These are phyloP conservation scores for Royoungia palumana DNA, from an alignment of 768 basidiomycete species.

Conservation along the genomic window DNA sequence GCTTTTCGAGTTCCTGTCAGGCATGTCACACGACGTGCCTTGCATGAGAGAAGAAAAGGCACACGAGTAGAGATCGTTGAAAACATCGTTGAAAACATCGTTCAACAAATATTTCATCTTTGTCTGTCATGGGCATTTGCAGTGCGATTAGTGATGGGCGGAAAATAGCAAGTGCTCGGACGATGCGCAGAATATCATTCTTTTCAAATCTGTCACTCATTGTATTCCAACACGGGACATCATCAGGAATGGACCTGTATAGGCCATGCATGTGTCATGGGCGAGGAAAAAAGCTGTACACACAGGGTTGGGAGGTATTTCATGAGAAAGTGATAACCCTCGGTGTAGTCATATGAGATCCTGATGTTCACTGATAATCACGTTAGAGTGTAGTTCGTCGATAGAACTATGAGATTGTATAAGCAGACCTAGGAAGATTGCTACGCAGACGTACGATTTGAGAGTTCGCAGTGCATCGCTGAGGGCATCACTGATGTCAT, in stretches of 20 bases:
- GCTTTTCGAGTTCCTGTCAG: slow-evolving; percentile 86
- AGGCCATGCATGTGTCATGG: slow-evolving; percentile 40
- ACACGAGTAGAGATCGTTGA: slow-evolving; percentile 86
- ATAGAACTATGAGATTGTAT: too few relatives aligned
- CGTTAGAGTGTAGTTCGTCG: too few relatives aligned
- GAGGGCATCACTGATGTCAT: too few relatives aligned
- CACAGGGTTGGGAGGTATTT: slow-evolving; percentile 83
- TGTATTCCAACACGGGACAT: slow-evolving; percentile 32
- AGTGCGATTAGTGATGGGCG: slow-evolving; percentile 95
- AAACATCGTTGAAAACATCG: too few relatives aligned
- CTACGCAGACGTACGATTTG: too few relatives aligned
- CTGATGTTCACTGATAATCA: too few relatives aligned
- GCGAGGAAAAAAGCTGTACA: slow-evolving; percentile 40
- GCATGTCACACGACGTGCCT: slow-evolving; percentile 1
- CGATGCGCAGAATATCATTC: slow-evolving; percentile 91
- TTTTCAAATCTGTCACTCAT: slow-evolving; percentile 78
- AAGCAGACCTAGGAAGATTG: too few relatives aligned
- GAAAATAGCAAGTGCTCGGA: slow-evolving; percentile 91
- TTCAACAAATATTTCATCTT: slow-evolving; percentile 96
- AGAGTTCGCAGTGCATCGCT: too few relatives aligned
- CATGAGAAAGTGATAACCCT: slow-evolving; percentile 97
- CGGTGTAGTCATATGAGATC: slow-evolving; percentile 96
- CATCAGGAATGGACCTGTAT: slow-evolving; percentile 34
- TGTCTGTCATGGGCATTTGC: slow-evolving; percentile 95
- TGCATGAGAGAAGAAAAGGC: slow-evolving; percentile 8